Conservation (phyloP, 139 green algal species). For the Chlorella sorokiniana region DNA sequence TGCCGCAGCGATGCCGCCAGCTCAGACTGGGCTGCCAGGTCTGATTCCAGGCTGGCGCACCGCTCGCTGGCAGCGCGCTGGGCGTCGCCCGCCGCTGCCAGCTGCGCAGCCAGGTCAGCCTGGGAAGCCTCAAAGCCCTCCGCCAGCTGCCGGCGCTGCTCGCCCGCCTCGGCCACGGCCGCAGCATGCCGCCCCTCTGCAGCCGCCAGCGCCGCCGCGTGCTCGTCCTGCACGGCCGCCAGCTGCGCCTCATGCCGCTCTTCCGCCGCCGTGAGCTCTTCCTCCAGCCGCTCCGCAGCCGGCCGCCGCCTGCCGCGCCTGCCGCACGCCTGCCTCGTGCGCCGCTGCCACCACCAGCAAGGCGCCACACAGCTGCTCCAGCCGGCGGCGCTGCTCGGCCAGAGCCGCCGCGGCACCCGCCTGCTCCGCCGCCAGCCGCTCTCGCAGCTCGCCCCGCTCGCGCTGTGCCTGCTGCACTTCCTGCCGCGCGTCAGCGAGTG, state of each 20-base stretch:
- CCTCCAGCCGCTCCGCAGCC: background rate
- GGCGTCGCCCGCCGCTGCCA: background rate
- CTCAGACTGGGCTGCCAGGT: background rate
- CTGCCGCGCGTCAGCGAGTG: background rate
- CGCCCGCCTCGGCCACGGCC: background rate
- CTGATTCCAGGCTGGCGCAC: background rate
- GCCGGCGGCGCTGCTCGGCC: background rate
- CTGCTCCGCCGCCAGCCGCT: slow-evolving; percentile 5
- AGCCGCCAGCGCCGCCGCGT: background rate
- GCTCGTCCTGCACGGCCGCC: background rate
- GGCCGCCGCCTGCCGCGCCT: background rate
- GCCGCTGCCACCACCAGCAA: slow-evolving; percentile 9
- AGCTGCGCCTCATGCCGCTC: background rate
- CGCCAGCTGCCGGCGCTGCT: background rate
- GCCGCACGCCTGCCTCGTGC: background rate
- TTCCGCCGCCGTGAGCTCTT: background rate
- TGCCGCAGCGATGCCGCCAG: background rate
- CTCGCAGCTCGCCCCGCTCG: background rate
- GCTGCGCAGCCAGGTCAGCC: background rate
- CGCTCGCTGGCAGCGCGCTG: slow-evolving; percentile 2
- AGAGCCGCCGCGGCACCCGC: background rate
- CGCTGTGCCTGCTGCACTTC: background rate
- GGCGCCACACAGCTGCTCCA: background rate
- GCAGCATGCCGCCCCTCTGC: background rate
- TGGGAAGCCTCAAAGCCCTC: background rate